Percentiles rank a stretch among this genome's conserved stretches.
Conservation (phyloP, 306 rosid genomes). For the Dryas drummondii region DNA sequence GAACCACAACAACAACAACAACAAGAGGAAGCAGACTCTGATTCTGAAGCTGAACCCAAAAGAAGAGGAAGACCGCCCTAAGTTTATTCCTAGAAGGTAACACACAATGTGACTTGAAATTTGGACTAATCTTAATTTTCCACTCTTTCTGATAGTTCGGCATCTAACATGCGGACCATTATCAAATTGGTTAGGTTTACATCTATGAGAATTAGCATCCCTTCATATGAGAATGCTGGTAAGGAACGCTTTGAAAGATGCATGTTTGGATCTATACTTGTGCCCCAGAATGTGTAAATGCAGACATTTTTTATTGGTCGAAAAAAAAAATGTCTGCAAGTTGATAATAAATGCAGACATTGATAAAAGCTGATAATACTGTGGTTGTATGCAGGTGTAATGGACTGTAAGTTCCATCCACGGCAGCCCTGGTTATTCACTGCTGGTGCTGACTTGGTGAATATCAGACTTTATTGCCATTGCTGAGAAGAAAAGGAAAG, state of each 20-base stretch:
- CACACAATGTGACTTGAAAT: neutral
- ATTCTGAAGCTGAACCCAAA: constrained; percentile 60
- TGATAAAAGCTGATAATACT: too few species aligned
- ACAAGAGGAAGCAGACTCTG: too few species aligned
- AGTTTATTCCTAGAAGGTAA: constrained; percentile 80
- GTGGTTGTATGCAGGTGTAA: constrained; percentile 21
- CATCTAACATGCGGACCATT: constrained; percentile 12
- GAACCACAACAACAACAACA: too few species aligned
- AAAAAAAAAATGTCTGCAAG: too few species aligned
- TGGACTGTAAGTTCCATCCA: constrained; percentile 96
- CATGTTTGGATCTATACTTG: constrained; percentile 69
- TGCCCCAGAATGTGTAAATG: constrained; percentile 40
- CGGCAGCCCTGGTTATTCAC: constrained; percentile 94
- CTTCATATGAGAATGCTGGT: constrained; percentile 82
- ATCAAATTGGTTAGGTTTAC: constrained; percentile 51
- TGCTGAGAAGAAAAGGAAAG: constrained; percentile 14
- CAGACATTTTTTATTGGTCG: too few species aligned
- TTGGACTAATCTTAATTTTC: neutral
- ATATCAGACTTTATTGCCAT: constrained; percentile 75
- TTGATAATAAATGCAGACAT: too few species aligned
- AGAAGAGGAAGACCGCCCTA: constrained; percentile 98
- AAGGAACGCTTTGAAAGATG: constrained; percentile 81
- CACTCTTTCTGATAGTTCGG: constrained; percentile 10
- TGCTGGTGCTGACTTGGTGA: constrained; percentile 77
- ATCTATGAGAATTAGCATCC: constrained; percentile 69